Conservation (phyloP, 768 basidiomycete species). For the Amyloporia xantha region DNA sequence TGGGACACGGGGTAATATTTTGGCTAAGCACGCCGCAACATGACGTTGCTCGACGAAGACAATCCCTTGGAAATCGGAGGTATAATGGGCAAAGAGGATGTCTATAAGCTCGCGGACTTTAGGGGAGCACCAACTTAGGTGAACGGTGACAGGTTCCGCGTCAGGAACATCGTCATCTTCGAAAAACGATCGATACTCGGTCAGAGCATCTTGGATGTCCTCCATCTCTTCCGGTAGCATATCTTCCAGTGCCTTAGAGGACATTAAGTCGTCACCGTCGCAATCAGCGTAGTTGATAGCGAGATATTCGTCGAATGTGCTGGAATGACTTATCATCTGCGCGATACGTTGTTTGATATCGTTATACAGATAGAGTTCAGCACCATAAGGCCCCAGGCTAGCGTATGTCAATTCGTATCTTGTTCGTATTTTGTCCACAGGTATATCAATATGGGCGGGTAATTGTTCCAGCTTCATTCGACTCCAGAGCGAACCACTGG, state of each 20-base stretch:
- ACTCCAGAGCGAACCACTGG: constrained; percentile 48
- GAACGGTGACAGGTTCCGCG: constrained; percentile 34
- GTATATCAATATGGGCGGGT: constrained; percentile 34
- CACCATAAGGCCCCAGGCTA: constrained; percentile 68
- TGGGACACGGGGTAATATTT: constrained; percentile 54
- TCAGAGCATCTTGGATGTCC: constrained; percentile 44
- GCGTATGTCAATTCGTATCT: constrained; percentile 55
- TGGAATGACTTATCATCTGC: constrained; percentile 27
- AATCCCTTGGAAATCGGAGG: constrained; percentile 65
- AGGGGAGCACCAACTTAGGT: constrained; percentile 64
- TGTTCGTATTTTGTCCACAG: constrained; percentile 53
- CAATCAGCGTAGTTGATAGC: constrained; percentile 8
- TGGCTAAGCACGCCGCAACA: constrained; percentile 63
- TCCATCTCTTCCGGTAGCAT: constrained; percentile 35
- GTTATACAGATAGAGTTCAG: constrained; percentile 61
- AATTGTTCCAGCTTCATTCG: constrained; percentile 37
- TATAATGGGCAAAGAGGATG: constrained; percentile 48
- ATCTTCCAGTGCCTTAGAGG: background rate
- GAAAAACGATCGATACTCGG: constrained; percentile 35
- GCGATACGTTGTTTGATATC: constrained; percentile 50
- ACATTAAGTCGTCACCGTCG: background rate
- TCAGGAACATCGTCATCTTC: constrained; percentile 24
- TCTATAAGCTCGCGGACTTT: constrained; percentile 62
- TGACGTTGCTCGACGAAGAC: constrained; percentile 87
- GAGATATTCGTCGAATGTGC: constrained; percentile 20